Evolutionary conservation across 164 flowering plant genomes (phyloP).

Genomic region (Stephania yunnanensis): DNA sequence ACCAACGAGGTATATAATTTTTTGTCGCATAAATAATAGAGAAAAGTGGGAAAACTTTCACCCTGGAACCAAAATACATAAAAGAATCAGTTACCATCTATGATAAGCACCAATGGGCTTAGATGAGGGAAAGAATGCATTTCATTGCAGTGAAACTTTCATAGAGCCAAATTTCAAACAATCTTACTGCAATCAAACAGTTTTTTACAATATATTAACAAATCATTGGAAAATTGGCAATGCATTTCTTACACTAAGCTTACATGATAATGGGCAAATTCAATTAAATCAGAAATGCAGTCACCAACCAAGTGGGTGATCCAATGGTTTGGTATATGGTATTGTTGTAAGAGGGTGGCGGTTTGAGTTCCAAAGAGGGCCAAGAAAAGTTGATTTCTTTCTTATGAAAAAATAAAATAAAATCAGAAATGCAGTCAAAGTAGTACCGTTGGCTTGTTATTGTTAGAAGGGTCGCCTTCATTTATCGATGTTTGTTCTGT

Average conservation of each 20-base stretch:
- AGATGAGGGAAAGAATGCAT: background rate
- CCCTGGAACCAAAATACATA: background rate
- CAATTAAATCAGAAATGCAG: background rate
- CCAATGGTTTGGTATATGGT: too few species aligned
- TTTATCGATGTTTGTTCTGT: conserved; percentile 1
- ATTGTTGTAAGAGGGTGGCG: too few species aligned
- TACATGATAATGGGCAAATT: background rate
- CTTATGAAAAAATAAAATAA: background rate
- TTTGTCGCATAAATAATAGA: background rate
- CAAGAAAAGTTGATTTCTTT: too few species aligned
- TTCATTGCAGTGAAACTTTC: background rate
- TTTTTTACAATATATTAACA: background rate
- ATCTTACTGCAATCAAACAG: background rate
- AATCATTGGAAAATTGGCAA: background rate
- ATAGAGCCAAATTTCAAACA: background rate
- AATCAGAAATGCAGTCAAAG: background rate
- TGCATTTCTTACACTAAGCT: background rate
- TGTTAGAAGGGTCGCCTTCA: conserved; percentile 3
- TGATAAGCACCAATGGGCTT: background rate
- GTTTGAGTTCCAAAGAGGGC: too few species aligned
- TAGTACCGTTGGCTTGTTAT: conserved; percentile 14
- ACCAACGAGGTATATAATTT: background rate
- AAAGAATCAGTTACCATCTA: background rate
- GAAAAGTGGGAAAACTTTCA: background rate
- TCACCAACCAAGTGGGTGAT: background rate